Evolutionary conservation across 768 basidiomycete species (phyloP), one percentile per base, ranked within the genome.

Genomic region (Termitomyces sp.): DNA sequence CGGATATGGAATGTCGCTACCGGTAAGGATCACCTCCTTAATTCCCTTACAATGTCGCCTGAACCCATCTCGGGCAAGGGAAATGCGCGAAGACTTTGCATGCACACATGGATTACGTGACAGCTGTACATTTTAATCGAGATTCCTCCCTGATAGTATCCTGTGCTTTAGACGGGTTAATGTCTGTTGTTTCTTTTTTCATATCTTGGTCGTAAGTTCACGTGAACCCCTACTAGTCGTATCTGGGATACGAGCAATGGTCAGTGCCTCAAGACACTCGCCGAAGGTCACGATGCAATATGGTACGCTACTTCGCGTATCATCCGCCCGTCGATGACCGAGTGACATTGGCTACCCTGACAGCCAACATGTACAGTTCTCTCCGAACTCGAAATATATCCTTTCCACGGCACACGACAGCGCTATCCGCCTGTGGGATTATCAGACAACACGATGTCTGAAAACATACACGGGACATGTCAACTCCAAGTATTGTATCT

Each of bases 231-330:
- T n/a, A 3, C 6, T 66, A 98, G 96, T 66, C 95, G 96, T 30
- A 89, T 99, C 70, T 99, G 96, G 96, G 93, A 94, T 62, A 88
- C 91, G 0, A 82, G 85, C 20, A 88, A 91, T 20, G 95, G 95
- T 0, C 95, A 98, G 67, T 99, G 96, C 72, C 82, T 99, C 30
- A 98, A 97, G 73, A 98, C 96, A 0, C 81, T 99, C 26, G 91
- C 93, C 10, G 94, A 97, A 72, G 92, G 91, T 18, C 86, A 89
- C 51, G 85, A 91, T 45, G 90, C 94, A 2, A 81, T 93, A 62
- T 95, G 85, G 89, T 93, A 67, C 16, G 76, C 69, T 3, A 6
- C 20, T 48, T 51, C 18, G 9, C 10, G 14, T 43, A 13, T 32
- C 12, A 14, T 22, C 12, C 12, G 14, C 6, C 27, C 40, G n/a